Conservation (phyloP, 2,329 filamentous ascomycete species). For the Hymenoscyphus linearis region DNA sequence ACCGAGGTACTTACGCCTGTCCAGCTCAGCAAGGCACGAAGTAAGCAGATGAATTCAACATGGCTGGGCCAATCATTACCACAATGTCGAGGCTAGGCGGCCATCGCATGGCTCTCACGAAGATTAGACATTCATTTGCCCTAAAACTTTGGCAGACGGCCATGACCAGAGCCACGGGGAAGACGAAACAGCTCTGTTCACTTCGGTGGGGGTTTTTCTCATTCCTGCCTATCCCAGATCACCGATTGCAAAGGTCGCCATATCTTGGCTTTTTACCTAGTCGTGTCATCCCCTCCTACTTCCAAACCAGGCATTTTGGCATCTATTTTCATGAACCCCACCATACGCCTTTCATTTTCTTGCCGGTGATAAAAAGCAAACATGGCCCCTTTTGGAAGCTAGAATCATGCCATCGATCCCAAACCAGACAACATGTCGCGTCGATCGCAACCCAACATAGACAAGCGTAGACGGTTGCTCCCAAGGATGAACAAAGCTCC, state of each 20-base stretch:
- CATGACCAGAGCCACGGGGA: neutral
- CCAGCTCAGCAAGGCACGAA: neutral
- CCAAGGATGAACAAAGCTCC: neutral
- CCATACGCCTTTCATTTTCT: neutral
- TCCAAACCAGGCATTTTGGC: neutral
- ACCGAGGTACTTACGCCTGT: neutral
- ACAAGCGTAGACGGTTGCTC: neutral
- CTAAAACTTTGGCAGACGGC: neutral
- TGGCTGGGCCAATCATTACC: neutral
- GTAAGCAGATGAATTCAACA: neutral
- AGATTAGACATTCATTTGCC: neutral
- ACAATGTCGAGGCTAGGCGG: neutral
- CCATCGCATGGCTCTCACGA: neutral
- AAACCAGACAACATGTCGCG: neutral
- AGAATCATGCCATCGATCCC: neutral
- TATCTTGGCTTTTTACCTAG: slow-evolving; percentile 3
- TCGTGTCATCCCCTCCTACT: neutral
- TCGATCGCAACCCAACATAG: neutral
- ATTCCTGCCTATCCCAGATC: slow-evolving; percentile 4
- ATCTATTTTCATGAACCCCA: neutral
- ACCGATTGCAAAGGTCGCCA: slow-evolving; percentile 12
- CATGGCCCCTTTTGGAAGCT: neutral
- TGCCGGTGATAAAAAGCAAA: neutral
- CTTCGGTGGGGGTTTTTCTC: neutral
- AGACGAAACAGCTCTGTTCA: neutral